Conservation (phyloP, 2,329 filamentous ascomycete species). For the Diaporthe nobilis region DNA sequence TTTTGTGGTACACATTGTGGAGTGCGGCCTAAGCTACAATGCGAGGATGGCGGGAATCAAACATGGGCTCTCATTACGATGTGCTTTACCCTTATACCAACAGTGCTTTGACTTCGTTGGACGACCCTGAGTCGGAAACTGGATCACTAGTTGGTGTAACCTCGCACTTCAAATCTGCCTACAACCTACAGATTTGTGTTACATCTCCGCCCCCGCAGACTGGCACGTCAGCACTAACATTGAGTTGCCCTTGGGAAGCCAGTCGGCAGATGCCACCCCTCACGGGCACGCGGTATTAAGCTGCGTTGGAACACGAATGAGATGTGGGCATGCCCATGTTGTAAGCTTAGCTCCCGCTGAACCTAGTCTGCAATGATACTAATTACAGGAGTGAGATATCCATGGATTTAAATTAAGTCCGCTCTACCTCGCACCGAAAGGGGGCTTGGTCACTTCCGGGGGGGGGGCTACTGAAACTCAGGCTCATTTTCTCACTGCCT, state of each 20-base stretch:
- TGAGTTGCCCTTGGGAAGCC: background rate
- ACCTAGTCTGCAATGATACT: background rate
- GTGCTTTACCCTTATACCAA: background rate
- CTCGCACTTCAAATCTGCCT: conserved; percentile 1
- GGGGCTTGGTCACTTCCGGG: too few species aligned
- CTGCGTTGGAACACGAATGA: background rate
- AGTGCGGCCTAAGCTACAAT: background rate
- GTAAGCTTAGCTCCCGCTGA: background rate
- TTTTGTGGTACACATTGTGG: background rate
- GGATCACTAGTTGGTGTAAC: background rate
- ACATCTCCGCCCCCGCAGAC: conserved; percentile 3
- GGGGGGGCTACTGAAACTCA: too few species aligned
- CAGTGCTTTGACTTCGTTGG: background rate
- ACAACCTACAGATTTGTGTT: background rate
- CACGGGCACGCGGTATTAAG: background rate
- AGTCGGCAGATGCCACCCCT: background rate
- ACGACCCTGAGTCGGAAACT: background rate
- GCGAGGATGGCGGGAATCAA: background rate
- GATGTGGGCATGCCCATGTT: background rate
- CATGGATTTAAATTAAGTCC: too few species aligned
- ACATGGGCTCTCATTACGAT: background rate
- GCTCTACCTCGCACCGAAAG: too few species aligned
- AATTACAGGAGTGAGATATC: too few species aligned
- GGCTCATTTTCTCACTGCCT: too few species aligned
- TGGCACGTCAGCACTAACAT: conserved; percentile 10